Evolutionary conservation across 768 basidiomycete genomes (phyloP).

Genomic region (Tulasnella calospora): DNA sequence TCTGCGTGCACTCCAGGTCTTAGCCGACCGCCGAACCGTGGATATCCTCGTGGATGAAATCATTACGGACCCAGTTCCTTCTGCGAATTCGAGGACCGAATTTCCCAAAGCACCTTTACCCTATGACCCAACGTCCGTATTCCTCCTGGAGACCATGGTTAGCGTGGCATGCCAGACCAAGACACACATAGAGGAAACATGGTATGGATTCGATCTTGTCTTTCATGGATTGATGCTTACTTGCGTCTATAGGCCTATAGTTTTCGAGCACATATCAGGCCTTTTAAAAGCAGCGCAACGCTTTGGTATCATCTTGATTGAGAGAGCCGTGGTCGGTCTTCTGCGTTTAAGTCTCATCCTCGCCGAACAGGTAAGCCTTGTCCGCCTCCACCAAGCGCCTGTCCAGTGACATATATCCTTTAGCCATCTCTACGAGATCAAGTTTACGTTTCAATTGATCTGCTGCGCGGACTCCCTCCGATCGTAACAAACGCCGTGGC

Average conservation of each 20-base stretch:
- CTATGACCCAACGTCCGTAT: constrained; percentile 93
- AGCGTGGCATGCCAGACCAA: constrained; percentile 76
- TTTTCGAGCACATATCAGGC: constrained; percentile 87
- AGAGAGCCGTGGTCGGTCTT: constrained; percentile 86
- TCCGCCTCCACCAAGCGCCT: not conserved
- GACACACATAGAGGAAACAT: constrained; percentile 78
- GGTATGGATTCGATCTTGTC: constrained; percentile 47
- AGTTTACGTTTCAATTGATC: constrained; percentile 88
- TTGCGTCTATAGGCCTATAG: constrained; percentile 66
- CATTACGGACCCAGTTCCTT: constrained; percentile 9
- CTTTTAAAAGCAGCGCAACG: constrained; percentile 69
- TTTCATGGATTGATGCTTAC: not conserved
- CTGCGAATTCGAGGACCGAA: not conserved
- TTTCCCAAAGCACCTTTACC: constrained; percentile 43
- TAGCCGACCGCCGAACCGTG: constrained; percentile 87
- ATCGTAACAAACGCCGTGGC: constrained; percentile 76
- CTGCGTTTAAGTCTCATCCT: constrained; percentile 78
- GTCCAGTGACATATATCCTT: not conserved
- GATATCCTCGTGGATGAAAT: constrained; percentile 40
- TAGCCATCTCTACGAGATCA: constrained; percentile 86
- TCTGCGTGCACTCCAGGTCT: constrained; percentile 76
- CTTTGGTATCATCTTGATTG: constrained; percentile 87
- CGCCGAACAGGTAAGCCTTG: constrained; percentile 60
- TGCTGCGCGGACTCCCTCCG: constrained; percentile 74
- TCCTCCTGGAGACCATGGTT: constrained; percentile 91